These are phyloP conservation scores for Blyttiomyces sp. DNA, from an alignment of 371 early-diverging fungal species.

Conservation along the genomic window DNA sequence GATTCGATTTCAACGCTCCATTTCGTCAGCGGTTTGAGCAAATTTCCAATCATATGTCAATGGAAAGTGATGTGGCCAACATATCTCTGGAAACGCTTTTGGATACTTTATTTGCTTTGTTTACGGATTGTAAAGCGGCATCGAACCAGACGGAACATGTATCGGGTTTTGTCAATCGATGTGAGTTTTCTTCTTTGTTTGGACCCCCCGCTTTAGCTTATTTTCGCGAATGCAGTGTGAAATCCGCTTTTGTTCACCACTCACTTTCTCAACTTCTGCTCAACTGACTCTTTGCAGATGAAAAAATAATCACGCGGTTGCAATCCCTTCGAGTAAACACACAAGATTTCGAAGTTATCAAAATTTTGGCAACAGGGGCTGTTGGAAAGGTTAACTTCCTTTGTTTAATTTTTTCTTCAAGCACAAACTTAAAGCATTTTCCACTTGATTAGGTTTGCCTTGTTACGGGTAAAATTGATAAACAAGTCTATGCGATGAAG, in stretches of 20 bases:
- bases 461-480: constrained; percentile 66
- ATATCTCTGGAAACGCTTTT: constrained; percentile 56
- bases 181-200: constrained; percentile 29
- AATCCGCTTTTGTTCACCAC: background rate
- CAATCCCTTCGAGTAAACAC: constrained; percentile 65
- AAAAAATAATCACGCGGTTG: constrained; percentile 53
- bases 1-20: constrained; percentile 1
- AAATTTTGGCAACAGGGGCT: constrained; percentile 86
- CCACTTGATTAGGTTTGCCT: constrained; percentile 58
- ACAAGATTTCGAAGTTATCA: constrained; percentile 82
- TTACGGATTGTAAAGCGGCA: constrained; percentile 57
- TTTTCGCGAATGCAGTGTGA: background rate
- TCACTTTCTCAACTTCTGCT: background rate
- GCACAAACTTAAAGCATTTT: background rate
- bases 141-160: constrained; percentile 50
- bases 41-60: constrained; percentile 21
- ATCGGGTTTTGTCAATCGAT: constrained; percentile 51
- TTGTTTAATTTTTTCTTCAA: background rate
- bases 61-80: constrained; percentile 15
- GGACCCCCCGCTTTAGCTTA: background rate
- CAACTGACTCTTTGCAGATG: constrained; percentile 46
- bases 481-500: constrained; percentile 93
- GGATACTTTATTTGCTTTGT: constrained; percentile 61
- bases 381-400: constrained; percentile 76
- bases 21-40: constrained; percentile 29